A percentile compares a stretch with the other conserved stretches of the same genome.
Conservation (phyloP, 1,139 yeast genomes). For the Lodderomyces beijingensis region DNA sequence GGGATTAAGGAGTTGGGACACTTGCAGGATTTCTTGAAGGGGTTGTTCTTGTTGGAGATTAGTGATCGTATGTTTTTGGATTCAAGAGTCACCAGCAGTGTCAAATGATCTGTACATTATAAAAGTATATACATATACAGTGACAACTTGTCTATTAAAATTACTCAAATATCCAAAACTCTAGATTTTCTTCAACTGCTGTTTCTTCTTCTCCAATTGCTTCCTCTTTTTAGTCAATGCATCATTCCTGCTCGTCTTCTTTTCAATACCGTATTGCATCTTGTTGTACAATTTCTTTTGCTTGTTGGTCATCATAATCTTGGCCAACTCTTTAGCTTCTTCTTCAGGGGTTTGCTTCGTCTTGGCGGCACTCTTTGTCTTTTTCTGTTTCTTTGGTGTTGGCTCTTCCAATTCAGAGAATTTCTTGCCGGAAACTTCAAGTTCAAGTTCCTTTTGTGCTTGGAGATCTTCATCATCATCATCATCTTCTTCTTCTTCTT, state of each 20-base stretch:
- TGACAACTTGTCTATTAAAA: not conserved
- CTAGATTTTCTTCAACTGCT: conserved; percentile 4
- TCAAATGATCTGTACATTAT: not conserved
- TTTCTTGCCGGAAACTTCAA: conserved; percentile 84
- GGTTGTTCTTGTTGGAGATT: conserved; percentile 49
- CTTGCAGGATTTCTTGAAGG: conserved; percentile 7
- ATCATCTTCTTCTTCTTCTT: conserved; percentile 43
- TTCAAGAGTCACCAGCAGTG: conserved; percentile 36
- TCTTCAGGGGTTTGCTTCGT: conserved; percentile 34
- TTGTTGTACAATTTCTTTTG: conserved; percentile 91
- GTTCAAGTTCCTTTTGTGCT: conserved; percentile 81
- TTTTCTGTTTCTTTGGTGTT: conserved; percentile 26
- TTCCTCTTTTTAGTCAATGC: conserved; percentile 74
- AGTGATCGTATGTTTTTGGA: conserved; percentile 85
- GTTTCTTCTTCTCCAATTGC: conserved; percentile 61
- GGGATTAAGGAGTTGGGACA: conserved; percentile 42
- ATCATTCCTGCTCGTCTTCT: conserved; percentile 77
- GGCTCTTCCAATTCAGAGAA: conserved; percentile 49
- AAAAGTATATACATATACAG: not conserved
- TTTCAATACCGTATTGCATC: conserved; percentile 89
- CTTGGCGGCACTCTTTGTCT: conserved; percentile 11
- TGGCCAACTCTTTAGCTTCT: conserved; percentile 83
- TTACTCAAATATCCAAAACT: not conserved
- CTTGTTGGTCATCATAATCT: conserved; percentile 95
- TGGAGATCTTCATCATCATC: conserved; percentile 50